A percentile compares a stretch with the other conserved stretches of the same genome.
phyloP scores from a whole-genome alignment of 2,329 filamentous ascomycete genomes.

The Pyrenophora seminiperda region DNA sequence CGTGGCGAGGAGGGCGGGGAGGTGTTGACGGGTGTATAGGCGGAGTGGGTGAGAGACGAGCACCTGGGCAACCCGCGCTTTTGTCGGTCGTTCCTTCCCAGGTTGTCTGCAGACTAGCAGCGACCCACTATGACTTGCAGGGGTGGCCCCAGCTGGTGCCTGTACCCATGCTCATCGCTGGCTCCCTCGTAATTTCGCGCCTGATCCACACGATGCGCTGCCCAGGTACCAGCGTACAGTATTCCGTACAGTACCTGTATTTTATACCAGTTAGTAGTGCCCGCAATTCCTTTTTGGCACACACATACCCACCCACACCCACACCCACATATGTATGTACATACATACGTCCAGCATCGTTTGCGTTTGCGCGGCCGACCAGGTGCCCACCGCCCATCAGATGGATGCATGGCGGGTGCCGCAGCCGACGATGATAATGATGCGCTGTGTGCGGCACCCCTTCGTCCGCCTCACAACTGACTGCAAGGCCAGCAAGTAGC shows the following conservation, averaged over 20 bases:
- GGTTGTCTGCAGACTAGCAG: conserved; percentile 12
- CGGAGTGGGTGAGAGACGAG: conserved; percentile 28
- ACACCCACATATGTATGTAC: too few species aligned
- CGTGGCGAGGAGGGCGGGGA: conserved; percentile 26
- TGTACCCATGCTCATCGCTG: conserved; percentile 12
- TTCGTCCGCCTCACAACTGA: not conserved
- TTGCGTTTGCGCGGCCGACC: too few species aligned
- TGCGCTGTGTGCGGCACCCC: not conserved
- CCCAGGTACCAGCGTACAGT: conserved; percentile 6
- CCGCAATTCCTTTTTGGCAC: not conserved
- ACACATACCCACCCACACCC: too few species aligned
- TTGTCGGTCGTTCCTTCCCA: conserved; percentile 26
- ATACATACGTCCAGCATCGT: too few species aligned
- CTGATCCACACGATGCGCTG: conserved; percentile 12
- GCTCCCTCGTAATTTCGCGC: conserved; percentile 21
- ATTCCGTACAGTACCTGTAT: too few species aligned
- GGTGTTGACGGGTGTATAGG: conserved; percentile 29
- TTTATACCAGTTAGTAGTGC: too few species aligned
- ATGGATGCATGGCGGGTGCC: not conserved
- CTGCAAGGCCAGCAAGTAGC: not conserved
- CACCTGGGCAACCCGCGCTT: conserved; percentile 27
- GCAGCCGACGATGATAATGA: not conserved
- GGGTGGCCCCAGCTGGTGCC: conserved; percentile 13
- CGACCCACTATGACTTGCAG: conserved; percentile 4
- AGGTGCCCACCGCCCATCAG: too few species aligned